Evolutionary conservation across 176 grass and related monocot genomes (phyloP).

Genomic region (Tillandsia leiboldiana): DNA sequence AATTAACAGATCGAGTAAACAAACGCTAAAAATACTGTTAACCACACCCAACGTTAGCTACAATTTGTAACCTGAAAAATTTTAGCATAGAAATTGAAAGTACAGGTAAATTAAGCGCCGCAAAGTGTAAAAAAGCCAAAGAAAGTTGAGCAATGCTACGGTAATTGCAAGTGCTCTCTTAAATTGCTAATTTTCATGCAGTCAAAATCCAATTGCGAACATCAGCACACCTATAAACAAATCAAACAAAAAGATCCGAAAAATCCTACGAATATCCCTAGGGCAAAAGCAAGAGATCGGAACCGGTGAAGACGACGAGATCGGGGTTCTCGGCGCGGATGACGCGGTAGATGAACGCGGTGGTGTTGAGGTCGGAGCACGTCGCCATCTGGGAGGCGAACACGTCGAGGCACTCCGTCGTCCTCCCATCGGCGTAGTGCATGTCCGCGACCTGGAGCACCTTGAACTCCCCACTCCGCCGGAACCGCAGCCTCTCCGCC

Average conservation of each 20-base stretch:
- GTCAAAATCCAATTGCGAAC: not conserved
- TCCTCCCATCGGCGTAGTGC: conserved; percentile 74
- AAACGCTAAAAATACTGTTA: too few species aligned
- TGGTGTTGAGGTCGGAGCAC: conserved; percentile 98
- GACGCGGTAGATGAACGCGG: conserved; percentile 76
- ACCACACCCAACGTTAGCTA: too few species aligned
- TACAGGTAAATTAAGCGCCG: too few species aligned
- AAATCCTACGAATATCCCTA: not conserved
- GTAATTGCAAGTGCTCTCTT: too few species aligned
- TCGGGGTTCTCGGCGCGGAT: conserved; percentile 78
- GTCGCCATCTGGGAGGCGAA: conserved; percentile 36
- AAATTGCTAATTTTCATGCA: too few species aligned
- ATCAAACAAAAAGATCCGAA: not conserved
- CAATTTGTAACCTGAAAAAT: too few species aligned
- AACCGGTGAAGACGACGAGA: conserved; percentile 93
- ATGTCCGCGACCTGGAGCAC: conserved; percentile 93
- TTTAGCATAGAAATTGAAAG: too few species aligned
- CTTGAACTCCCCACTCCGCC: conserved; percentile 64
- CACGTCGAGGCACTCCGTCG: conserved; percentile 61
- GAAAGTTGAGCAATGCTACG: too few species aligned
- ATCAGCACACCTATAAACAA: not conserved
- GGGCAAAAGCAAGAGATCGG: not conserved
- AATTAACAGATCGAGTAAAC: not conserved
- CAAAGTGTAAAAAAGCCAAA: too few species aligned
- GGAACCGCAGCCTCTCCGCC: conserved; percentile 37